phyloP scores from a whole-genome alignment of 495 filamentous ascomycete genomes.

The Penicillium macrosclerotiorum region DNA sequence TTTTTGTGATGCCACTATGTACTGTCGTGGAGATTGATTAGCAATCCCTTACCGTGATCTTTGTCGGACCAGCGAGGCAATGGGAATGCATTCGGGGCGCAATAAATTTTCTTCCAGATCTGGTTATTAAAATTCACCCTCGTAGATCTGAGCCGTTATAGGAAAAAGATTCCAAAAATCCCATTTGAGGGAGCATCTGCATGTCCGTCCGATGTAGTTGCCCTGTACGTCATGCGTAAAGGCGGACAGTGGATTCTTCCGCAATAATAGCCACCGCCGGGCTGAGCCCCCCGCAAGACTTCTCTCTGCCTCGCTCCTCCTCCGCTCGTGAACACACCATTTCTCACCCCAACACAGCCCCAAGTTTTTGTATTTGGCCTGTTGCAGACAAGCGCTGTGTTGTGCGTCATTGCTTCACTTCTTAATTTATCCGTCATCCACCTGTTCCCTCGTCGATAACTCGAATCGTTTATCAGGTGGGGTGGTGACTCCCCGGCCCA shows the following conservation, averaged over 20 bases:
- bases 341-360: background rate
- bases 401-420: background rate
- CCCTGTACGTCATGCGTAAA: conserved; percentile 4
- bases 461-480: conserved; percentile 14
- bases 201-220: too few species aligned
- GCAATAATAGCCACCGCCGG: conserved; percentile 15
- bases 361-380: background rate
- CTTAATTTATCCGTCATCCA: background rate
- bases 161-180: too few species aligned
- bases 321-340: background rate
- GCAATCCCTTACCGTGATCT: conserved; percentile 16
- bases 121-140: background rate
- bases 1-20: conserved; percentile 25
- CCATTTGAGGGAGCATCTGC: too few species aligned
- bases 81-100: conserved; percentile 23
- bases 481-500: conserved; percentile 22
- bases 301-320: background rate
- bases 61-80: conserved; percentile 27
- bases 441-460: background rate
- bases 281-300: conserved; percentile 16
- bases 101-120: conserved; percentile 9
- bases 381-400: background rate
- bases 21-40: conserved; percentile 3
- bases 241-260: conserved; percentile 5
- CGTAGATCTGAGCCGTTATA: too few species aligned